Evolutionary conservation across 768 basidiomycete genomes (phyloP), one percentile per base, ranked within the genome.

Genomic region (Roridomyces roridus): DNA sequence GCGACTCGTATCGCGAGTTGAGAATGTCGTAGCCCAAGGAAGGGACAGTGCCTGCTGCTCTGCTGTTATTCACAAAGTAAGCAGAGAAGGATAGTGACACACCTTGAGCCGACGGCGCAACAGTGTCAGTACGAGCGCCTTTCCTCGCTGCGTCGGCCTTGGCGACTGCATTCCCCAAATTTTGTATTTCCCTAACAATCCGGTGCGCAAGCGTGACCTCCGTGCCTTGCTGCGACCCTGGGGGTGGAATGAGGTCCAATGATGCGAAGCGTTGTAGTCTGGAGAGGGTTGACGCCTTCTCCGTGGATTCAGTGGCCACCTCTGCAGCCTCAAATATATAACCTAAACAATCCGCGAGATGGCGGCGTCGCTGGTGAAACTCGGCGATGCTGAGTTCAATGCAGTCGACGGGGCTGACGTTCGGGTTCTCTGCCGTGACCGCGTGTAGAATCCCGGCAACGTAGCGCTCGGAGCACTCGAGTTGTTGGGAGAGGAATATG

Each of bases 401-500:
- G 46, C 77, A 83, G 51, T 75, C 78, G 2, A 84, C 78, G 5
- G 83, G 74, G 4, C 72, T 75, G 15, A 88, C 74, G 60, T 92
- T 91, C 0, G 91, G 87, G 65, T 87, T 85, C 56, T 80, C 74
- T 1, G 80, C 64, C 74, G 87, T 86, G 37, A 89, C 78, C 20
- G 81, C 73, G 55, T 89, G 84, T 42, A 93, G 76, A 17, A 93
- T 81, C 20, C 78, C 78, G 5, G 93, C 91, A 46, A 87, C 74
- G 71, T 91, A 86, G 63, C 87, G 85, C 74, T 96, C 94, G 12
- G 94, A 96, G 62, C 86, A 86, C 65, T 85, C 80, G 49, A 97
- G 86, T 51, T 92, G 85, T 67, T 90, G 85, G 0, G 94, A 85
- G 51, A 96, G 83, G 71, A 92, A 91, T 51, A 91, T 70, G 51